These are phyloP conservation scores for Plantago ovata DNA, from an alignment of 257 asterid genomes.

Conservation along the genomic window DNA sequence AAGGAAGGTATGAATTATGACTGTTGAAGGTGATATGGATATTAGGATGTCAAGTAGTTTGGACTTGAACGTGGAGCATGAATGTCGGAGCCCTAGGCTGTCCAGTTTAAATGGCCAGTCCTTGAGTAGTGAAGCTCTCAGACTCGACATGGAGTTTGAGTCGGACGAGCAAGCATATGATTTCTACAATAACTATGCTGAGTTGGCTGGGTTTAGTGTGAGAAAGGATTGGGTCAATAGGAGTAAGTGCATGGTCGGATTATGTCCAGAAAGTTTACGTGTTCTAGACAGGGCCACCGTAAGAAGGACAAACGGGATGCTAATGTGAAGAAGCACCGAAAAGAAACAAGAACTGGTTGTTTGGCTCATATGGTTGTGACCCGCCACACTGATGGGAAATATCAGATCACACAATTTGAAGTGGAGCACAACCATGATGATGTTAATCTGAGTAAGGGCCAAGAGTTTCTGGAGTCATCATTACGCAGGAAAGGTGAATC, in stretches of 20 bases:
- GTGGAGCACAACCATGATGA: constrained; percentile 54
- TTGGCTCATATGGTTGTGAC: constrained; percentile 59
- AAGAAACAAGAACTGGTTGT: constrained; percentile 66
- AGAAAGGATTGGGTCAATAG: constrained; percentile 67
- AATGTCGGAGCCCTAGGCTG: constrained; percentile 34
- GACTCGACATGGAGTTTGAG: constrained; percentile 46
- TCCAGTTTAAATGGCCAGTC: constrained; percentile 27
- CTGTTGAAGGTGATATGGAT: constrained; percentile 30
- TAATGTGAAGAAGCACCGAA: constrained; percentile 59
- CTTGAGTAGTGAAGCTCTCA: constrained; percentile 31
- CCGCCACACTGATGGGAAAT: constrained; percentile 49
- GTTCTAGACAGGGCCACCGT: constrained; percentile 60
- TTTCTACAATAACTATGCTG: constrained; percentile 48
- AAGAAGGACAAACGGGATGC: constrained; percentile 54
- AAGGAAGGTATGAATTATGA: constrained; percentile 36
- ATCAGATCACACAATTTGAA: constrained; percentile 46
- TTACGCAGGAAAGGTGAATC: constrained; percentile 27
- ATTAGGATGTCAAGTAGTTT: constrained; percentile 37
- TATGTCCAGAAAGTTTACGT: constrained; percentile 61
- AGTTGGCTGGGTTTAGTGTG: constrained; percentile 52
- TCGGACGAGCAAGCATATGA: constrained; percentile 52
- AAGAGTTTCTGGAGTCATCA: constrained; percentile 34
- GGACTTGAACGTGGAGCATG: constrained; percentile 56
- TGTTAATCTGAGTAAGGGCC: constrained; percentile 39
- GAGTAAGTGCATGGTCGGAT: constrained; percentile 68